Evolutionary conservation across 768 basidiomycete genomes (phyloP), one percentile per base, ranked within the genome.

Genomic region (Paxillus ammoniavirescens): DNA sequence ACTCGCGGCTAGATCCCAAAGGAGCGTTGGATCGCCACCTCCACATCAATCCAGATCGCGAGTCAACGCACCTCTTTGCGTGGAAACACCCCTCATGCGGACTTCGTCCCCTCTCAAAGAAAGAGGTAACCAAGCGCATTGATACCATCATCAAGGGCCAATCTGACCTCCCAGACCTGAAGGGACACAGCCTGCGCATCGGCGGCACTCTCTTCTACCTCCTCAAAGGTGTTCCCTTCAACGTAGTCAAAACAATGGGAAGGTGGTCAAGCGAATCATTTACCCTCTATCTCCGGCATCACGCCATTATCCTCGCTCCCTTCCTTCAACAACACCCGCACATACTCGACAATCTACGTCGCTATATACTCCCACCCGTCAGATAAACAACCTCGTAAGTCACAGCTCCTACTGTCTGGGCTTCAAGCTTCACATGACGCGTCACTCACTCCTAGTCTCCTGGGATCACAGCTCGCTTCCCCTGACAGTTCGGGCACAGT

Each of bases 251-350:
- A 2, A 53, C 61, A 2, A 67, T 63, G 38, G 73, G 73, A 0
- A 48, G 66, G 0, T 76, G 73, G 73, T 63, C 56, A 0, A 62
- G 69, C 7, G 66, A 71, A 10, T 57, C 71, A 0, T 73, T 73
- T 50, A 18, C 42, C 0, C 9, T 62, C 3, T 73, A 73, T 42
- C 65, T 73, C 0, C 52, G 57, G 0, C 54, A 68, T 13, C 72
- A 72, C 47, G 58, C 62, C 0, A 50, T 55, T 10, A 55, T 68
- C 7, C 35, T 70, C 0, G 64, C 67, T 1, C 65, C 60, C 5
- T 70, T 65, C 56, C 60, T 69, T 0, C 66, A 67, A 52, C 31
- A 21, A 23, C 13, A 13, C 5, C 7, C 10, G 5, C 8, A 38
- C 2, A 28, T 15, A 21, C 21, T 44, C 2, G 42, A 31, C 7